Percentiles rank a stretch among this genome's conserved stretches.
These are phyloP conservation scores for Pythium brachiatum DNA, from an alignment of 352 stramenopile genomes.

Conservation along the genomic window DNA sequence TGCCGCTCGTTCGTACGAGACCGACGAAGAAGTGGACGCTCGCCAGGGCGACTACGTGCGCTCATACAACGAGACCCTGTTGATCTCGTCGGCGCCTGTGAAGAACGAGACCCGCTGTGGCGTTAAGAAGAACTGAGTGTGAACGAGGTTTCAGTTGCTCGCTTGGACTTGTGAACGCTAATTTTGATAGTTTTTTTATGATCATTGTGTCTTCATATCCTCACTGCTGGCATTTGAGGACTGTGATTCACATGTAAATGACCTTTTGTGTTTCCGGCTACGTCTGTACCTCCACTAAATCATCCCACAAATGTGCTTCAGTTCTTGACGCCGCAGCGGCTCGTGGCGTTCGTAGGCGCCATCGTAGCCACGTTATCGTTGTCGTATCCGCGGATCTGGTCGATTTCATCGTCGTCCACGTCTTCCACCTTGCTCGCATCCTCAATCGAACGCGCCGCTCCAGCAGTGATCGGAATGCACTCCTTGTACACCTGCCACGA, in stretches of 20 bases:
- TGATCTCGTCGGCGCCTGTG: neutral
- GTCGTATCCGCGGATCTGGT: neutral
- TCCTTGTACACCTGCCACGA: conserved; percentile 66
- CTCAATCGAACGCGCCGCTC: conserved; percentile 1
- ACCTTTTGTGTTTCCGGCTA: no score
- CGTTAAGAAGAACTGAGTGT: neutral
- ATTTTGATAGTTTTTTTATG: neutral
- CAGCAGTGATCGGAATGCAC: conserved; percentile 26
- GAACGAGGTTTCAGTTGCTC: neutral
- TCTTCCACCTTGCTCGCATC: neutral
- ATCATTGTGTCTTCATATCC: no score
- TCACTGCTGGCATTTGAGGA: no score
- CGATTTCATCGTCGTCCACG: neutral
- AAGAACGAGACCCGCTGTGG: neutral
- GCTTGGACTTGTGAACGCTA: no score
- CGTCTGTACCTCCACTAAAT: no score
- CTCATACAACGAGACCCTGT: neutral
- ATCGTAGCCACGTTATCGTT: neutral
- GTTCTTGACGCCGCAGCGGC: neutral
- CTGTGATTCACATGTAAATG: no score
- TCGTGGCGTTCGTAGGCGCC: neutral
- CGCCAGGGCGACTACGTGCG: neutral
- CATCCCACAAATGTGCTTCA: no score
- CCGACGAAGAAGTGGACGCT: neutral
- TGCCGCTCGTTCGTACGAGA: conserved; percentile 4